A percentile compares a stretch with the other conserved stretches of the same genome.
Conservation (phyloP, 805 yeast species). For the Kluyveromyces aestuarii region DNA sequence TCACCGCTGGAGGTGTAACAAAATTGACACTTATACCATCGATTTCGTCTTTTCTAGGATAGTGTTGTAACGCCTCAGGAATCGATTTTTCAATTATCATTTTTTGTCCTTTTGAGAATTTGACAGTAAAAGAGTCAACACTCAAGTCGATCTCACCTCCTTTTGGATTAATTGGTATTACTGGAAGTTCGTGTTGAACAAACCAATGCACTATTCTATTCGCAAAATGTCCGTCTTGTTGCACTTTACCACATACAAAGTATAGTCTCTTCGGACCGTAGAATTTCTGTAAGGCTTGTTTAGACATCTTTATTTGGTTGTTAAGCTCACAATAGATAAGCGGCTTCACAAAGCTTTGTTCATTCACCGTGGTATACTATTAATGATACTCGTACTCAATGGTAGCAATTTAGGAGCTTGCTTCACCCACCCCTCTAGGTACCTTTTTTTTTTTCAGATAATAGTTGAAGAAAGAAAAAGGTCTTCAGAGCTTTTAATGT, state of each 20-base stretch:
- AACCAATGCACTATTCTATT: slow-evolving; percentile 38
- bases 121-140: slow-evolving; percentile 54
- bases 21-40: slow-evolving; percentile 55
- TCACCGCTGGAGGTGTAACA: slow-evolving; percentile 64
- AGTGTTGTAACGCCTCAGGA: slow-evolving; percentile 16
- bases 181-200: slow-evolving; percentile 21
- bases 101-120: slow-evolving; percentile 35
- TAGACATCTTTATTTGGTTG: slow-evolving; percentile 1
- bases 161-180: slow-evolving; percentile 41
- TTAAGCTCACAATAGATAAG: too few species aligned
- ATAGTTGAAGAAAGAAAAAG: not conserved
- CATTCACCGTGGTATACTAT: not conserved
- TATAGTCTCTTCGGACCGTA: slow-evolving; percentile 8
- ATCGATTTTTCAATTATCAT: slow-evolving; percentile 28
- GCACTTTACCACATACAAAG: slow-evolving; percentile 44
- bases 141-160: slow-evolving; percentile 52
- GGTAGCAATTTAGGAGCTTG: too few species aligned
- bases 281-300: slow-evolving; percentile 8
- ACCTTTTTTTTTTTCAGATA: not conserved
- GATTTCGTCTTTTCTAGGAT: slow-evolving; percentile 11
- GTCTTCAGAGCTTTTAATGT: not conserved
- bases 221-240: slow-evolving; percentile 65
- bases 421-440: too few species aligned
- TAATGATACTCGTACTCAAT: too few species aligned
- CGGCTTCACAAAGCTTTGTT: not conserved